These are phyloP conservation scores for Botrytis cinerea DNA, from an alignment of 2,329 filamentous ascomycete genomes.

Conservation along the genomic window DNA sequence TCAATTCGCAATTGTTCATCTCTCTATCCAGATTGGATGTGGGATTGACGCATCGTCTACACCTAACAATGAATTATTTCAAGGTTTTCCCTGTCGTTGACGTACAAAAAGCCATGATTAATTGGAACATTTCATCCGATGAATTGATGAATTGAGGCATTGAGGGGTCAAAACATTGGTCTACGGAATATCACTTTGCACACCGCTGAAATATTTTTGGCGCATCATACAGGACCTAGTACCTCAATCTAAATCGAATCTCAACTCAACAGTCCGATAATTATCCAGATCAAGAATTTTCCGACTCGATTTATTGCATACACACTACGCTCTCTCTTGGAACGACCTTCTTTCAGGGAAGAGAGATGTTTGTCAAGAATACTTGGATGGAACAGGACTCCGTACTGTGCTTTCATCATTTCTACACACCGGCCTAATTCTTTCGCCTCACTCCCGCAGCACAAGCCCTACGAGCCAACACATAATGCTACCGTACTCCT, in stretches of 20 bases:
- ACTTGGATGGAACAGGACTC: neutral
- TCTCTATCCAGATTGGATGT: slow-evolving; percentile 1
- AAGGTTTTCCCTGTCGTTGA: slow-evolving; percentile 10
- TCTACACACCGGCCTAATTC: neutral
- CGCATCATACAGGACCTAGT: neutral
- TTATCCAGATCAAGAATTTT: neutral
- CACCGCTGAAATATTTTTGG: slow-evolving; percentile 6
- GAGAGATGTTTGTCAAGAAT: neutral
- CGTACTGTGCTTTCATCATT: neutral
- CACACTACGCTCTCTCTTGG: neutral
- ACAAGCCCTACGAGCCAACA: slow-evolving; percentile 14
- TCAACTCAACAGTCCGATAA: slow-evolving; percentile 3
- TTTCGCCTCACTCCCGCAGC: slow-evolving; percentile 21
- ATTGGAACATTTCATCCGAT: slow-evolving; percentile 14
- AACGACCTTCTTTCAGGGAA: neutral
- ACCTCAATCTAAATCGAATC: neutral
- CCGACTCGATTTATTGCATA: slow-evolving; percentile 3
- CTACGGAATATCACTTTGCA: slow-evolving; percentile 5
- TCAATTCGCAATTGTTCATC: neutral
- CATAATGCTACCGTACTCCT: neutral
- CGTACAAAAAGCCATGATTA: neutral
- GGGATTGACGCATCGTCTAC: neutral
- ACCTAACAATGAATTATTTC: neutral
- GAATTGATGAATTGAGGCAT: neutral
- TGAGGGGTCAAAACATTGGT: neutral